Evolutionary conservation across 305 asterid species (phyloP).

Genomic region (Lippia alba): DNA sequence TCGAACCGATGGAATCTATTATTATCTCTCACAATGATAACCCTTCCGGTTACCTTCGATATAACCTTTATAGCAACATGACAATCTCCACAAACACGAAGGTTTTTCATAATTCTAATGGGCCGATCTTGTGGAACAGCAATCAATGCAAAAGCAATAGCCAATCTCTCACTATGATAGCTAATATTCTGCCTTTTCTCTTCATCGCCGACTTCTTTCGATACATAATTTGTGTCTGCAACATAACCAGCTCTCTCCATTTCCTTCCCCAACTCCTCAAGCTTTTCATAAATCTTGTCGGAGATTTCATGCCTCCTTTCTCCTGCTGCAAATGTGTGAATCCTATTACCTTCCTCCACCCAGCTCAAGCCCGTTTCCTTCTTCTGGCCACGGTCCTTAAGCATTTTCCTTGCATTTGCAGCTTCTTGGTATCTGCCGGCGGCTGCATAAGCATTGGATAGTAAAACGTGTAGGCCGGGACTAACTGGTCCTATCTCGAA

Average conservation of each 20-base stretch:
- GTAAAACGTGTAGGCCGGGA: conserved; percentile 71
- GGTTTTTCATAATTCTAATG: conserved; percentile 78
- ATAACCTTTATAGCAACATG: conserved; percentile 72
- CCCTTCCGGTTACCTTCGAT: conserved; percentile 65
- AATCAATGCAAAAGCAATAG: conserved; percentile 78
- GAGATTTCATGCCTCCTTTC: conserved; percentile 57
- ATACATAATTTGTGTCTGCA: conserved; percentile 61
- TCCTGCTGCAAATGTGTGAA: conserved; percentile 85
- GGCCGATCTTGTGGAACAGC: conserved; percentile 66
- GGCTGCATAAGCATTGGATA: conserved; percentile 76
- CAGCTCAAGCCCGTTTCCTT: conserved; percentile 91
- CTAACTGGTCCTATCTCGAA: conserved; percentile 65
- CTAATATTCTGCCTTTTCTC: conserved; percentile 67
- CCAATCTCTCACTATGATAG: conserved; percentile 84
- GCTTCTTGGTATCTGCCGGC: conserved; percentile 84
- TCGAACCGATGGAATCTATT: conserved; percentile 76
- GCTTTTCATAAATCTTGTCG: conserved; percentile 60
- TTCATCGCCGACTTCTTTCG: conserved; percentile 62
- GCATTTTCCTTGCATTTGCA: conserved; percentile 71
- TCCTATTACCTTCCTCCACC: conserved; percentile 78
- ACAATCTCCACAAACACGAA: conserved; percentile 82
- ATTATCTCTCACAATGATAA: conserved; percentile 75
- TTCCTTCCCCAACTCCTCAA: conserved; percentile 61
- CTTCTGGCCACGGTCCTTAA: conserved; percentile 70
- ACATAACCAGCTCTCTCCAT: conserved; percentile 73